phyloP scores from a whole-genome alignment of 495 filamentous ascomycete species.

The Xylaria scruposa region DNA sequence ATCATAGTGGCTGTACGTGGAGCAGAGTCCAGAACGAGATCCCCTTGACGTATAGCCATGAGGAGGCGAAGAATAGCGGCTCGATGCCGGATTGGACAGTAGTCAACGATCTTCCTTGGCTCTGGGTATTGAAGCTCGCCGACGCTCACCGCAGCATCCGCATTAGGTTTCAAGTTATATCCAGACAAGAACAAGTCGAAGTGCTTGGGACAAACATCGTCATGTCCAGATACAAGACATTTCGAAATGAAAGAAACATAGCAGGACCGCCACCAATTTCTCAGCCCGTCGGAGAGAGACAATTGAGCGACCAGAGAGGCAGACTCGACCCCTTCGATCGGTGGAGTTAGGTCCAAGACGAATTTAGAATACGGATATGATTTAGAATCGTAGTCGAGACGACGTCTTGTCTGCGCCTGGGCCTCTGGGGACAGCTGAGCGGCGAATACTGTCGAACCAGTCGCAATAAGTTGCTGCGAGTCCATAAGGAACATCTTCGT shows the following conservation, averaged over 20 bases:
- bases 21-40: constrained; percentile 66
- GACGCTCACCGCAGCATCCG: constrained; percentile 9
- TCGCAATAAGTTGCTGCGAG: constrained; percentile 53
- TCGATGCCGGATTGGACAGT: constrained; percentile 65
- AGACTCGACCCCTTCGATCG: constrained; percentile 63
- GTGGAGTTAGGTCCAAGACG: constrained; percentile 68
- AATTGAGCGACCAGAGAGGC: constrained; percentile 63
- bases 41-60: constrained; percentile 55
- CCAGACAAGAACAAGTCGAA: neutral
- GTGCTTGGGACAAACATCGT: constrained; percentile 36
- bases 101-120: constrained; percentile 55
- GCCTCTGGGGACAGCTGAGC: constrained; percentile 52
- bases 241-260: neutral
- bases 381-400: neutral
- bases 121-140: constrained; percentile 24
- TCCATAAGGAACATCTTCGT: constrained; percentile 49
- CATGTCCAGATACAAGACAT: constrained; percentile 36
- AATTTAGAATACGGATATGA: constrained; percentile 37
- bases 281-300: constrained; percentile 61
- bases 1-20: constrained; percentile 68
- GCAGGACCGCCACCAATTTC: constrained; percentile 53
- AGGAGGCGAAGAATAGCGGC: constrained; percentile 66
- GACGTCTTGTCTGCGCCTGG: constrained; percentile 38
- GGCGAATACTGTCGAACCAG: constrained; percentile 57
- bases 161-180: neutral